Conservation (phyloP, 805 yeast genomes). For the Ogataea saltuana region DNA sequence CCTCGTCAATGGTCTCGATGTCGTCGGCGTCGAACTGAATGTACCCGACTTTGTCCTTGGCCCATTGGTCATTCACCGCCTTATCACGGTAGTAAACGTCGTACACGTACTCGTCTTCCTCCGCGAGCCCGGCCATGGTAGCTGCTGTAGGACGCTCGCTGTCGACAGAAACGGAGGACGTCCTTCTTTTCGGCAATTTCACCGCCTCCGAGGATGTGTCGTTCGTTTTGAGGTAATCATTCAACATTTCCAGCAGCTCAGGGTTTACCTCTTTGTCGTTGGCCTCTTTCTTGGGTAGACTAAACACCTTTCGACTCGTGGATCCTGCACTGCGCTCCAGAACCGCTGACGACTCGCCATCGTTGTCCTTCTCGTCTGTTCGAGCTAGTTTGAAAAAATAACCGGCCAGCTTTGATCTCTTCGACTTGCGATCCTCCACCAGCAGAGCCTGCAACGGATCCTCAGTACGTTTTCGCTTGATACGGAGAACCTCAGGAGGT, state of each 20-base stretch:
- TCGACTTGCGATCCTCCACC: constrained; percentile 42
- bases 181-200: constrained; percentile 33
- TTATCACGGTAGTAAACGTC: constrained; percentile 79
- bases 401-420: constrained; percentile 41
- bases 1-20: constrained; percentile 38
- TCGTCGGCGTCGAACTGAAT: constrained; percentile 57
- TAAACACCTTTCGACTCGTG: constrained; percentile 26
- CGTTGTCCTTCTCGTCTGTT: constrained; percentile 40
- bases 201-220: constrained; percentile 21
- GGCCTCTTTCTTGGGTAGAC: constrained; percentile 23
- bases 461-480: constrained; percentile 83
- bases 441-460: constrained; percentile 85
- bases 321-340: constrained; percentile 18
- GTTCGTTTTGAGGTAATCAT: constrained; percentile 51
- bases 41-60: constrained; percentile 47
- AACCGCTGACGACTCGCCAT: constrained; percentile 22
- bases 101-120: constrained; percentile 71
- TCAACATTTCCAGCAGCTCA: constrained; percentile 75
- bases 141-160: constrained; percentile 21
- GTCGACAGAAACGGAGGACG: constrained; percentile 28
- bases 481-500: constrained; percentile 68
- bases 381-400: constrained; percentile 49
- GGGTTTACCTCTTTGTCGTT: constrained; percentile 44
- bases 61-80: constrained; percentile 46
- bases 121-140: constrained; percentile 1